Conservation (phyloP, 495 filamentous ascomycete genomes). For the Podospora fimiseda region DNA sequence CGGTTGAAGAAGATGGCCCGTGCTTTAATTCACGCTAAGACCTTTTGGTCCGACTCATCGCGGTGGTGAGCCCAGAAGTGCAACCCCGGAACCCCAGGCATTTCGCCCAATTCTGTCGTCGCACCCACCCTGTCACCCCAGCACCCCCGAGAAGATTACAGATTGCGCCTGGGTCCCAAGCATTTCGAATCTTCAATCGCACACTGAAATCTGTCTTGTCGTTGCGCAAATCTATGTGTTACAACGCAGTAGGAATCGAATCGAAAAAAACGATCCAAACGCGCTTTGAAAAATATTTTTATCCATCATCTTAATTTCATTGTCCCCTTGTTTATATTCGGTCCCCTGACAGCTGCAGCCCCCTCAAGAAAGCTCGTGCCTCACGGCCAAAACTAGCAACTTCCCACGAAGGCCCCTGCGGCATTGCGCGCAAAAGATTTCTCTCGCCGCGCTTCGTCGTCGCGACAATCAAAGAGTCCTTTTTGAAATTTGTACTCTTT, state of each 20-base stretch:
- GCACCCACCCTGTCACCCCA: conserved; percentile 6
- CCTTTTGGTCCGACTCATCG: conserved; percentile 13
- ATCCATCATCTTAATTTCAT: not conserved
- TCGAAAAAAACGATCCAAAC: not conserved
- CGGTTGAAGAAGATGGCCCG: conserved; percentile 15
- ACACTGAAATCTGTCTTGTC: conserved; percentile 13
- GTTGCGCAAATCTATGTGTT: conserved; percentile 1
- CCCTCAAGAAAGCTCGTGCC: not conserved
- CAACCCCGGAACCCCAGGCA: conserved; percentile 22
- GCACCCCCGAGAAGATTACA: conserved; percentile 10
- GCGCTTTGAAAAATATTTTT: not conserved
- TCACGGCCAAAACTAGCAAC: not conserved
- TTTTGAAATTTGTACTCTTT: not conserved
- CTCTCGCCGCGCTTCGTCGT: conserved; percentile 13
- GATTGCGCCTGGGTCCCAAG: conserved; percentile 19
- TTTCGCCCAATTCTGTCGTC: conserved; percentile 22
- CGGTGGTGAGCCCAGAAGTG: conserved; percentile 13
- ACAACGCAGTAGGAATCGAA: too few relatives aligned
- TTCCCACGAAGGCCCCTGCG: conserved; percentile 9
- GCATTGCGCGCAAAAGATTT: conserved; percentile 30
- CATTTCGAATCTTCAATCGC: conserved; percentile 13
- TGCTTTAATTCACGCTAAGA: conserved; percentile 18
- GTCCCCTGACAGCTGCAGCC: not conserved
- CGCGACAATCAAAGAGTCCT: not conserved
- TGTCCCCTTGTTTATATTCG: not conserved